A percentile compares a stretch with the other conserved stretches of the same genome.
phyloP scores from a whole-genome alignment of 805 yeast genomes.

The Candida silvatica region DNA sequence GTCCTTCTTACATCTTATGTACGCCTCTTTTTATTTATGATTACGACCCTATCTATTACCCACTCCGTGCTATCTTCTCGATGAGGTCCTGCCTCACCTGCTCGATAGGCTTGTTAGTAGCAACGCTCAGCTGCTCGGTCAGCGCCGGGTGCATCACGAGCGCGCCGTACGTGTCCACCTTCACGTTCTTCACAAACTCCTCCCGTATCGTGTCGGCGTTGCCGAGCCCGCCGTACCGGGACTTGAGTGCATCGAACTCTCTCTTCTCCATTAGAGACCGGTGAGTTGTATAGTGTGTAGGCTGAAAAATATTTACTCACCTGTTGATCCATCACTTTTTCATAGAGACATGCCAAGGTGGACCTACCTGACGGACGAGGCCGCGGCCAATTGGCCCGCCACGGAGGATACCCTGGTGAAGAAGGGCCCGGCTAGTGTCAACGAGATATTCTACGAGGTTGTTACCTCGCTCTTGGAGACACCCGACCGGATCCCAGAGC shows the following conservation, averaged over 20 bases:
- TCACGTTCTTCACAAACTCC: slow-evolving; percentile 63
- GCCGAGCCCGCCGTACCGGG: slow-evolving; percentile 70
- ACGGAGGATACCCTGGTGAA: too few species aligned
- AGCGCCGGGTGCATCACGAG: slow-evolving; percentile 51
- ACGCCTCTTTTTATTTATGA: too few species aligned
- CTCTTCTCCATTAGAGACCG: too few species aligned
- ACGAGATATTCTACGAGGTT: slow-evolving; percentile 21
- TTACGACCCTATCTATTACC: too few species aligned
- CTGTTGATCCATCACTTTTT: not conserved
- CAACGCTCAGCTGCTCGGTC: slow-evolving; percentile 45
- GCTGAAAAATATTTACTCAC: not conserved
- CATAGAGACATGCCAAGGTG: too few species aligned
- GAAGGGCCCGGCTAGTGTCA: slow-evolving; percentile 2
- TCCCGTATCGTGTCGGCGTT: slow-evolving; percentile 57
- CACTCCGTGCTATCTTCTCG: slow-evolving; percentile 36
- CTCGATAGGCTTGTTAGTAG: slow-evolving; percentile 35
- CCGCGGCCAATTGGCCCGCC: slow-evolving; percentile 9
- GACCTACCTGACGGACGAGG: not conserved
- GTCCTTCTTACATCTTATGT: too few species aligned
- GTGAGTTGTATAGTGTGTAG: too few species aligned
- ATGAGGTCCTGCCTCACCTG: slow-evolving; percentile 25
- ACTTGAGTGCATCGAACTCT: slow-evolving; percentile 46
- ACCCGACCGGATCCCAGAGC: slow-evolving; percentile 13
- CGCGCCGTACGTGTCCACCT: slow-evolving; percentile 58
- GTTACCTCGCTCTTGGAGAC: slow-evolving; percentile 14